Percentiles rank a stretch among this genome's conserved stretches.
Conservation (phyloP, 495 filamentous ascomycete genomes). For the Penicillium cinerascens region DNA sequence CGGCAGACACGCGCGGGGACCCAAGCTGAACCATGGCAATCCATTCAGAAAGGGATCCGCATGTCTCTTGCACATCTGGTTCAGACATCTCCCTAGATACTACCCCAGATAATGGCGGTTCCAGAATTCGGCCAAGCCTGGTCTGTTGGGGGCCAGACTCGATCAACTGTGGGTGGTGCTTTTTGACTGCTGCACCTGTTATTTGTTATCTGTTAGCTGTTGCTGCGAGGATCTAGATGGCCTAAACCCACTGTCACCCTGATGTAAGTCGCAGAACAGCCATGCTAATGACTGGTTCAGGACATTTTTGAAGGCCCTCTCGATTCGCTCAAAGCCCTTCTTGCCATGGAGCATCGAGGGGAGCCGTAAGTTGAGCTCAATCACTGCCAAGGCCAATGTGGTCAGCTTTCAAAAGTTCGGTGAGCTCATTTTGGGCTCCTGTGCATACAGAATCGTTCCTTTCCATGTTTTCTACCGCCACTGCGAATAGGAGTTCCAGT, state of each 20-base stretch:
- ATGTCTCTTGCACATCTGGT: slow-evolving; percentile 55
- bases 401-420: slow-evolving; percentile 3
- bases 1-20: slow-evolving; percentile 64
- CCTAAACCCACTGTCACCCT: slow-evolving; percentile 26
- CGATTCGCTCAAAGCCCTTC: slow-evolving; percentile 81
- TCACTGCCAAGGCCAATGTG: slow-evolving; percentile 45
- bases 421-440: not conserved
- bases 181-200: slow-evolving; percentile 47
- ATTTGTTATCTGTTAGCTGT: not conserved
- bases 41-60: slow-evolving; percentile 76
- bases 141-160: slow-evolving; percentile 26
- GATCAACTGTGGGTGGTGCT: slow-evolving; percentile 51
- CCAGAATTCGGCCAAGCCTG: slow-evolving; percentile 32
- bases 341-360: slow-evolving; percentile 87
- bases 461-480: slow-evolving; percentile 57
- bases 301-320: slow-evolving; percentile 82
- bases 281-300: slow-evolving; percentile 68
- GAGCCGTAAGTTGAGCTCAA: slow-evolving; percentile 75
- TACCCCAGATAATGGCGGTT: slow-evolving; percentile 49
- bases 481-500: slow-evolving; percentile 66
- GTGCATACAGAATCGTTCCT: slow-evolving; percentile 53
- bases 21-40: slow-evolving; percentile 66
- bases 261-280: slow-evolving; percentile 68
- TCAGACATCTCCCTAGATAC: slow-evolving; percentile 35
- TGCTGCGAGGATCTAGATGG: not conserved